phyloP scores from a whole-genome alignment of 495 filamentous ascomycete species.

The Lophiotrema nucula region DNA sequence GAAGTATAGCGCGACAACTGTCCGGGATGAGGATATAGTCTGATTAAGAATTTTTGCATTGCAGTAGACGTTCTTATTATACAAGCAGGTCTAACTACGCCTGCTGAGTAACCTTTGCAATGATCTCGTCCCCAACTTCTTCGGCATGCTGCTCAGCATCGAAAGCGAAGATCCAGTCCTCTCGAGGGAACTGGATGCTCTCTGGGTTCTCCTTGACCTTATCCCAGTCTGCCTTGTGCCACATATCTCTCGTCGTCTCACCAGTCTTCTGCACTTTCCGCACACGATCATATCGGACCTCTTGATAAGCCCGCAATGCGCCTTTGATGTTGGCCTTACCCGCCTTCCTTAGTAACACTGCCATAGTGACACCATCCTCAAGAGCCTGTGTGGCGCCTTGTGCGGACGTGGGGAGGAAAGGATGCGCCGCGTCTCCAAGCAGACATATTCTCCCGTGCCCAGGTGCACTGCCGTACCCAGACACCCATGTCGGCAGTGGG shows the following conservation, averaged over 20 bases:
- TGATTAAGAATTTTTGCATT: too few species aligned
- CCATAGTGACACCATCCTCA: slow-evolving; percentile 68
- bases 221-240: slow-evolving; percentile 62
- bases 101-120: slow-evolving; percentile 24
- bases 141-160: slow-evolving; percentile 58
- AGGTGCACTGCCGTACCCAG: slow-evolving; percentile 51
- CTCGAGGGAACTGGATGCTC: slow-evolving; percentile 54
- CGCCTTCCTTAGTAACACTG: slow-evolving; percentile 58
- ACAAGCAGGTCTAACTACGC: too few species aligned
- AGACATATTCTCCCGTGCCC: slow-evolving; percentile 57
- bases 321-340: slow-evolving; percentile 52
- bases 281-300: slow-evolving; percentile 40
- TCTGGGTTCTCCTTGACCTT: slow-evolving; percentile 53
- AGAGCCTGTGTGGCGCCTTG: slow-evolving; percentile 72
- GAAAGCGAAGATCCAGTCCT: slow-evolving; percentile 58
- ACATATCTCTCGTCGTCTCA: slow-evolving; percentile 56
- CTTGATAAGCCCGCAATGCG: slow-evolving; percentile 51
- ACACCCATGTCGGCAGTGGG: slow-evolving; percentile 65
- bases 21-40: too few species aligned
- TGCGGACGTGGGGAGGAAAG: slow-evolving; percentile 69
- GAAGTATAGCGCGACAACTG: too few species aligned
- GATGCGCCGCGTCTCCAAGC: slow-evolving; percentile 71
- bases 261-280: slow-evolving; percentile 59
- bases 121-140: slow-evolving; percentile 49
- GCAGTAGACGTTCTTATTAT: too few species aligned